phyloP scores from a whole-genome alignment of 2,329 filamentous ascomycete species.

The Alternaria tenuissima region DNA sequence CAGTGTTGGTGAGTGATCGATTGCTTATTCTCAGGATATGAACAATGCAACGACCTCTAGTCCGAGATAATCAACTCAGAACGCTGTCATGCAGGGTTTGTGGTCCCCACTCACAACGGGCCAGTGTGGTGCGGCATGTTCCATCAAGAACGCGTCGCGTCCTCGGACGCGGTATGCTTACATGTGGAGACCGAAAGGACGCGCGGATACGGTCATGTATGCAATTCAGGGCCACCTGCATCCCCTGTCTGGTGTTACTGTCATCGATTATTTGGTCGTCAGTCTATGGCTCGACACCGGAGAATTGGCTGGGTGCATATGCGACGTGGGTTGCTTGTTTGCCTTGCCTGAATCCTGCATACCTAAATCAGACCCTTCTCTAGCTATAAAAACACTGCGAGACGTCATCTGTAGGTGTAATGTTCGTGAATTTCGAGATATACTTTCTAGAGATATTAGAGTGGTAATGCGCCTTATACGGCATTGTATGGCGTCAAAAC shows the following conservation, averaged over 20 bases:
- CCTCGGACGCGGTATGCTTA: background rate
- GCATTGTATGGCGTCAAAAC: background rate
- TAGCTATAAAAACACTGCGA: conserved; percentile 8
- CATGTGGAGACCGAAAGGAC: background rate
- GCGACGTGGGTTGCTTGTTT: conserved; percentile 15
- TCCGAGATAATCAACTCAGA: background rate
- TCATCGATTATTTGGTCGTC: conserved; percentile 11
- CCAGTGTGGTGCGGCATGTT: background rate
- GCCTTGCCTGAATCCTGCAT: conserved; percentile 20
- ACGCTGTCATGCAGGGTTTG: background rate
- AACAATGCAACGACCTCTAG: background rate
- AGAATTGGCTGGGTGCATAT: conserved; percentile 17
- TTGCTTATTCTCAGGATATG: background rate
- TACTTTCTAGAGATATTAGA: background rate
- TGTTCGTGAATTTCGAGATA: background rate
- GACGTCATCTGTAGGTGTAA: background rate
- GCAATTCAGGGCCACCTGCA: background rate
- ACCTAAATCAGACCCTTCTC: conserved; percentile 3
- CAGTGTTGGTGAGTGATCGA: background rate
- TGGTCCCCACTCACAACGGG: background rate
- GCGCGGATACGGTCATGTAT: conserved; percentile 1
- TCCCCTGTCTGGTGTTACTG: background rate
- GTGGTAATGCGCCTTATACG: conserved; percentile 1
- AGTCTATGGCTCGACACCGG: conserved; percentile 4
- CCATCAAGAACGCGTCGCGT: background rate